Conservation (phyloP, 2,329 filamentous ascomycete species). For the Colletotrichum shisoi region DNA sequence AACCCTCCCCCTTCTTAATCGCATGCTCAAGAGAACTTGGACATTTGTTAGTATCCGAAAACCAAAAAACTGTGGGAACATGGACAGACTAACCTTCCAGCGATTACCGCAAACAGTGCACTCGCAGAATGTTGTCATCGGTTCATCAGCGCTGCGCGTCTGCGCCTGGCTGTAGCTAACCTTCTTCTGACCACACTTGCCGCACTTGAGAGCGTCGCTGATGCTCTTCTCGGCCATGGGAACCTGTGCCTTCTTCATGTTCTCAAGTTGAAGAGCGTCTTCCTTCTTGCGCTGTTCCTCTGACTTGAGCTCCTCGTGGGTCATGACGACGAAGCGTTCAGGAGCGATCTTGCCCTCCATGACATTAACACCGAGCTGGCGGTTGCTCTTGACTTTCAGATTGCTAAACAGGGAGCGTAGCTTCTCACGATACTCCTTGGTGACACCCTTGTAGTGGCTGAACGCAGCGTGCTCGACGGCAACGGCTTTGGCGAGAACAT, state of each 20-base stretch:
- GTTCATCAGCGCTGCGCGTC: constrained; percentile 94
- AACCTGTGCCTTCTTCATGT: constrained; percentile 97
- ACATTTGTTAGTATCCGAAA: constrained; percentile 4
- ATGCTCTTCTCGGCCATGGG: constrained; percentile 91
- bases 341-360: constrained; percentile 76
- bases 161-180: constrained; percentile 97
- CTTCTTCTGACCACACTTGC: constrained; percentile 91
- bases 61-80: constrained; percentile 39
- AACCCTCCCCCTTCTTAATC: not conserved
- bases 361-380: constrained; percentile 76
- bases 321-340: constrained; percentile 83
- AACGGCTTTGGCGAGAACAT: constrained; percentile 76
- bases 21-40: constrained; percentile 37
- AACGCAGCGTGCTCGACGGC: constrained; percentile 85
- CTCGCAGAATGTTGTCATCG: constrained; percentile 80
- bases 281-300: constrained; percentile 81
- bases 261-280: constrained; percentile 80
- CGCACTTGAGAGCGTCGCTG: constrained; percentile 84
- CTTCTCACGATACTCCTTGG: constrained; percentile 81
- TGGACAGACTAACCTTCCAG: constrained; percentile 69
- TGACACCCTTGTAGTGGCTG: constrained; percentile 73
- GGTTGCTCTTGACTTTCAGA: constrained; percentile 90
- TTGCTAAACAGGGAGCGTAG: constrained; percentile 93
- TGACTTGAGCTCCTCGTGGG: constrained; percentile 88
- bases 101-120: constrained; percentile 74